Evolutionary conservation across 2,329 filamentous ascomycete genomes (phyloP).

Genomic region (Corniculantispora saksenae): DNA sequence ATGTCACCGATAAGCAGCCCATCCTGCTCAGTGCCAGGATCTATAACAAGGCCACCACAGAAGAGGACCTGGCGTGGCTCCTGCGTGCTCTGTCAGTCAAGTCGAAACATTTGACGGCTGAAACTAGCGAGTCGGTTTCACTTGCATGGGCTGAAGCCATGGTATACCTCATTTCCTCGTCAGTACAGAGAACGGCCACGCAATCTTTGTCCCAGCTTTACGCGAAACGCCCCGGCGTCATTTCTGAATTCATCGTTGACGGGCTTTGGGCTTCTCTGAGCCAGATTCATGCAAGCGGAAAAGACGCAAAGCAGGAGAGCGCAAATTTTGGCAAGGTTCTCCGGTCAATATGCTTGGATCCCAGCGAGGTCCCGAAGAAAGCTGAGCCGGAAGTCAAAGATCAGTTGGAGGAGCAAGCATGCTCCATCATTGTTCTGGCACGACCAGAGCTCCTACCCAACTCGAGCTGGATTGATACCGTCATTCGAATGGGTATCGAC

Average conservation of each 20-base stretch:
- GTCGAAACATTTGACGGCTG: conserved; percentile 54
- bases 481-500: conserved; percentile 76
- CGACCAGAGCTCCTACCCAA: conserved; percentile 75
- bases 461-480: conserved; percentile 86
- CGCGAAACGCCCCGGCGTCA: conserved; percentile 53
- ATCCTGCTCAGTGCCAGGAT: conserved; percentile 83
- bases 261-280: conserved; percentile 82
- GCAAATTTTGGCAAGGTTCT: conserved; percentile 63
- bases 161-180: conserved; percentile 72
- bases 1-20: conserved; percentile 77
- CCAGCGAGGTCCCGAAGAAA: conserved; percentile 49
- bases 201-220: conserved; percentile 67
- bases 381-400: conserved; percentile 47
- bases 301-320: conserved; percentile 71
- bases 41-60: conserved; percentile 74
- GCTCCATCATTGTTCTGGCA: conserved; percentile 75
- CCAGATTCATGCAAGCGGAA: conserved; percentile 68
- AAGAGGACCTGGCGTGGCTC: conserved; percentile 80
- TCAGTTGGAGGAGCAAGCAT: conserved; percentile 68
- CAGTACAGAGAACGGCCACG: conserved; percentile 64
- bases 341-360: conserved; percentile 63
- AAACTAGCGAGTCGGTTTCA: conserved; percentile 50
- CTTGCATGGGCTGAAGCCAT: conserved; percentile 81
- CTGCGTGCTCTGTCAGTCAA: conserved; percentile 67
- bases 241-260: conserved; percentile 64